Conservation (phyloP, 768 basidiomycete genomes). For the Suillus tomentosus region DNA sequence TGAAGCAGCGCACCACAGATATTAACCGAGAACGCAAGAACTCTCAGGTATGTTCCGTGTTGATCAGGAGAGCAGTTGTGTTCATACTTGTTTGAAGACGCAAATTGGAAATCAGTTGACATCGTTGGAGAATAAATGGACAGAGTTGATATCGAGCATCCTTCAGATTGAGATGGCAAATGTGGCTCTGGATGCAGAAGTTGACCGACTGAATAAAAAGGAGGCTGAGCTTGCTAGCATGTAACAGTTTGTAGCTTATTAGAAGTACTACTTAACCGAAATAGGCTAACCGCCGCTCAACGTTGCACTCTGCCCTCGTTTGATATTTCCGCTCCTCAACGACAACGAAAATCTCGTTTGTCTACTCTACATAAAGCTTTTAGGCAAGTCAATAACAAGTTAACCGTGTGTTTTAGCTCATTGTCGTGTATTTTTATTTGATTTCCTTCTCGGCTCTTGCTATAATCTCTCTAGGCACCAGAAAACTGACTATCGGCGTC, state of each 20-base stretch:
- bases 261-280: neutral
- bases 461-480: conserved; percentile 11
- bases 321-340: conserved; percentile 4
- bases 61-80: neutral
- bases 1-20: conserved; percentile 78
- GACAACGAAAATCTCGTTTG: neutral
- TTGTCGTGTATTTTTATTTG: conserved; percentile 8
- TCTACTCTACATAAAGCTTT: neutral
- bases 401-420: neutral
- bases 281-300: conserved; percentile 3
- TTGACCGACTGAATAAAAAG: conserved; percentile 57
- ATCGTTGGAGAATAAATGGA: conserved; percentile 86
- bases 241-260: conserved; percentile 12
- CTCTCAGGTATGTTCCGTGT: conserved; percentile 54
- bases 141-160: conserved; percentile 85
- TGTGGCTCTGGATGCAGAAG: conserved; percentile 80
- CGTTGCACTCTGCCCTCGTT: conserved; percentile 3
- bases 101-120: conserved; percentile 78
- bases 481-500: conserved; percentile 47
- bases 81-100: conserved; percentile 48
- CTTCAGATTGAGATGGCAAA: conserved; percentile 97
- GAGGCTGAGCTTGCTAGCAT: conserved; percentile 61
- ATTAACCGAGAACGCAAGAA: conserved; percentile 91
- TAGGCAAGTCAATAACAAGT: neutral
- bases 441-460: conserved; percentile 16